Percentiles rank a stretch among this genome's conserved stretches.
These are phyloP conservation scores for Jacaranda mimosifolia DNA, from an alignment of 257 asterid species.

Conservation along the genomic window DNA sequence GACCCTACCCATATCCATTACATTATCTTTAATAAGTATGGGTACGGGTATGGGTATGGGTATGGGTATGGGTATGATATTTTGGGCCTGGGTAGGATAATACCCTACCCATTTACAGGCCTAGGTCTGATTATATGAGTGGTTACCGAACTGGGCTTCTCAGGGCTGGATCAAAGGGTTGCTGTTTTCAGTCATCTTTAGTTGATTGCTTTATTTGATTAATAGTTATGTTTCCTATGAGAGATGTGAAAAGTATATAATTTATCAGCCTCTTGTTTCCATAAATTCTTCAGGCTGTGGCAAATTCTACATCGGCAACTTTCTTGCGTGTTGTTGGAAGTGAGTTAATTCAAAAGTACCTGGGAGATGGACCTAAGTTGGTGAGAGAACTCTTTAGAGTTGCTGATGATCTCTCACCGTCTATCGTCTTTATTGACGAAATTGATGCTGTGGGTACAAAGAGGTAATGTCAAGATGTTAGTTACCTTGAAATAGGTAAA, in stretches of 20 bases:
- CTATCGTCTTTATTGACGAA: conserved; percentile 94
- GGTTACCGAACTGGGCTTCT: background rate
- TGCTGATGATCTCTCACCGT: conserved; percentile 95
- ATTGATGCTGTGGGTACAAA: conserved; percentile 95
- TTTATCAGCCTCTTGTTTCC: conserved; percentile 25
- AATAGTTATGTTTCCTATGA: background rate
- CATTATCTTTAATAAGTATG: too few species aligned
- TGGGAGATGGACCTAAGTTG: conserved; percentile 97
- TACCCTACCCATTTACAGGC: too few species aligned
- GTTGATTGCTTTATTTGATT: background rate
- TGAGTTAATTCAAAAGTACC: conserved; percentile 89
- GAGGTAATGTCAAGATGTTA: conserved; percentile 53
- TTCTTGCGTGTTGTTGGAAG: conserved; percentile 97
- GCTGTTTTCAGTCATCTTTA: conserved; percentile 5
- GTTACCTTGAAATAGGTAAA: background rate
- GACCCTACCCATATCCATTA: too few species aligned
- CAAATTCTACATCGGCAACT: conserved; percentile 97
- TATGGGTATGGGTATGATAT: too few species aligned
- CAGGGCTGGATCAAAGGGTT: background rate
- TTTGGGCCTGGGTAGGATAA: too few species aligned
- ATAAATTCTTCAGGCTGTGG: conserved; percentile 73
- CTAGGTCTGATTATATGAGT: background rate
- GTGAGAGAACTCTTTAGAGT: conserved; percentile 97
- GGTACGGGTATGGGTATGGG: too few species aligned
- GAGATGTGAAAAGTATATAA: background rate